Evolutionary conservation across 805 yeast species (phyloP).

Genomic region (Metschnikowia picachoensis): DNA sequence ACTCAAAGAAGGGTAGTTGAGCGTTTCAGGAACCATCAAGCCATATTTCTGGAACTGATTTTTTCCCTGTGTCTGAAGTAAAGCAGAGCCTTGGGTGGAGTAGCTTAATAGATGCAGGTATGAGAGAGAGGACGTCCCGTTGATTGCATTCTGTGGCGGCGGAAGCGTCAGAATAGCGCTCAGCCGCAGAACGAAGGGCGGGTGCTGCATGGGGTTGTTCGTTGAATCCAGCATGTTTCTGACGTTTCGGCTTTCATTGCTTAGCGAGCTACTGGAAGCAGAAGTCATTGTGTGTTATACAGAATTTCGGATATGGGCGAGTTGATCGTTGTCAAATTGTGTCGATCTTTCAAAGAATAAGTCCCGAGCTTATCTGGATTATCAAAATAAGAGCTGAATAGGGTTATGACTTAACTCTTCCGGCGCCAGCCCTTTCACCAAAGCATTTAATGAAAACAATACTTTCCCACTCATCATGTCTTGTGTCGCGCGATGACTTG

Average conservation of each 20-base stretch:
- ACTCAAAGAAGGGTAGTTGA: slow-evolving; percentile 5
- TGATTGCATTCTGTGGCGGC: slow-evolving; percentile 3
- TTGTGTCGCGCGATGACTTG: slow-evolving; percentile 7
- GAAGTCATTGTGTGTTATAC: slow-evolving; percentile 3
- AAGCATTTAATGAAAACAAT: slow-evolving; percentile 5
- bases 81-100: background rate
- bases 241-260: slow-evolving; percentile 1
- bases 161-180: slow-evolving; percentile 8
- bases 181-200: slow-evolving; percentile 7
- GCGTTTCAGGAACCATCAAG: background rate
- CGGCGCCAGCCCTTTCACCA: background rate
- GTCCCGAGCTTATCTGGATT: too few species aligned
- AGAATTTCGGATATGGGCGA: background rate
- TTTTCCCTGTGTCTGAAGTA: background rate
- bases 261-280: background rate
- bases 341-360: background rate
- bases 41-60: slow-evolving; percentile 1
- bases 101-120: slow-evolving; percentile 3
- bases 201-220: background rate
- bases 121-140: background rate
- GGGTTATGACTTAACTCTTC: background rate
- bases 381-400: background rate
- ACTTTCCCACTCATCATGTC: background rate
- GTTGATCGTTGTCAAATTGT: too few species aligned
- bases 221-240: background rate